Conservation (phyloP, 2,329 filamentous ascomycete genomes). For the Fusarium lyarnte region DNA sequence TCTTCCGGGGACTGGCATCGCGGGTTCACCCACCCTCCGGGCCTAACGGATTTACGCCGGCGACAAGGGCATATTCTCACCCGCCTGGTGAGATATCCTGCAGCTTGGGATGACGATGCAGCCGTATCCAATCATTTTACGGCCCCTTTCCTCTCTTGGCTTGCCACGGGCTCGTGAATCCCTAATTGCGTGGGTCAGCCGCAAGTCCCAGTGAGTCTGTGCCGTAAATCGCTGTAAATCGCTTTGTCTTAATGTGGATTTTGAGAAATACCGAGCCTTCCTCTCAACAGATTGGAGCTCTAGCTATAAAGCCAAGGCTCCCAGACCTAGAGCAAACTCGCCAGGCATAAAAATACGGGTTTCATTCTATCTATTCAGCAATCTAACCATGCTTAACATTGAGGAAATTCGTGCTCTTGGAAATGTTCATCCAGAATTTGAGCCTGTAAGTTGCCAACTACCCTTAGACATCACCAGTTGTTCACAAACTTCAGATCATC, state of each 20-base stretch:
- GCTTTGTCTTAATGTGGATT: not conserved
- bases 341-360: not conserved
- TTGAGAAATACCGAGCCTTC: not conserved
- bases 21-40: conserved; percentile 5
- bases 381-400: conserved; percentile 37
- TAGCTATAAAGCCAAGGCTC: conserved; percentile 2
- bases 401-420: conserved; percentile 39
- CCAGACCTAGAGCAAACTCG: too few relatives aligned
- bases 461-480: not conserved
- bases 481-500: conserved; percentile 19
- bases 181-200: not conserved
- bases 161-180: not conserved
- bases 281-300: not conserved
- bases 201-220: not conserved
- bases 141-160: not conserved
- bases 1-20: conserved; percentile 7
- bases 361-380: too few relatives aligned
- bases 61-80: conserved; percentile 6
- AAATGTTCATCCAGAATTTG: conserved; percentile 32
- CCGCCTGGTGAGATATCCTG: not conserved
- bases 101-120: not conserved
- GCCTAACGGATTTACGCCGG: conserved; percentile 20
- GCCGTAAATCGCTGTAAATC: not conserved
- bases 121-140: conserved; percentile 7
- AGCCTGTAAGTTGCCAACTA: conserved; percentile 6